These are phyloP conservation scores for Penicillium thymicola DNA, from an alignment of 2,329 filamentous ascomycete species.

Conservation along the genomic window DNA sequence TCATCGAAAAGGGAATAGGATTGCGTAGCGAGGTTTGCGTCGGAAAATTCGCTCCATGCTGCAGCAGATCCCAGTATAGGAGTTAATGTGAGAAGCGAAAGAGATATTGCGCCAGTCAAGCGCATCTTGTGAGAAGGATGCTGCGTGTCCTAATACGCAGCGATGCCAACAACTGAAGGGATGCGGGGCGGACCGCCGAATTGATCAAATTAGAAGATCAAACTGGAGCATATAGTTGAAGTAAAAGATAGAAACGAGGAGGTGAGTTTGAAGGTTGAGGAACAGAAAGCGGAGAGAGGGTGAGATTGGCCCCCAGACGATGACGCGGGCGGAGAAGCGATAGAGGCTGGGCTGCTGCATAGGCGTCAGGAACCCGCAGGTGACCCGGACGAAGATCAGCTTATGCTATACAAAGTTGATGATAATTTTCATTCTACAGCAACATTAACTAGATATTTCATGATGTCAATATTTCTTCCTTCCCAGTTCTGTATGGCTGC, in stretches of 20 bases:
- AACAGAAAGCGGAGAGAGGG: conserved; percentile 15
- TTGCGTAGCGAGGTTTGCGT: conserved; percentile 59
- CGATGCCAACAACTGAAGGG: conserved; percentile 6
- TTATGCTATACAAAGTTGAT: not conserved
- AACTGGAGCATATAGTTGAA: not conserved
- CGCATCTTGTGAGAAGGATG: conserved; percentile 26
- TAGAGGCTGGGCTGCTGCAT: conserved; percentile 25
- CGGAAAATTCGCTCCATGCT: conserved; percentile 54
- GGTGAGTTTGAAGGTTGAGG: conserved; percentile 5
- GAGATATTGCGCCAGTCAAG: conserved; percentile 19
- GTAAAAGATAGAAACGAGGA: conserved; percentile 1
- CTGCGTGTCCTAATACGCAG: conserved; percentile 7
- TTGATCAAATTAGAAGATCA: not conserved
- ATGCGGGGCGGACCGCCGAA: conserved; percentile 8
- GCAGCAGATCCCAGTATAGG: conserved; percentile 21
- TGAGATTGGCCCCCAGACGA: conserved; percentile 22
- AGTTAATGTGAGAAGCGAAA: conserved; percentile 28
- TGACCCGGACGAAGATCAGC: not conserved
- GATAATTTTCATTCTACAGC: not conserved
- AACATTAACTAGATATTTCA: not conserved
- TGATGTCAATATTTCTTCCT: not conserved
- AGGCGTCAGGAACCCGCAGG: conserved; percentile 14
- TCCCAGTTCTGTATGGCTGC: not conserved
- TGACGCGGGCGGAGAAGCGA: conserved; percentile 33
- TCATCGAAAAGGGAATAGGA: conserved; percentile 70